phyloP scores from a whole-genome alignment of 805 yeast species.

The Metschnikowia lunata region DNA sequence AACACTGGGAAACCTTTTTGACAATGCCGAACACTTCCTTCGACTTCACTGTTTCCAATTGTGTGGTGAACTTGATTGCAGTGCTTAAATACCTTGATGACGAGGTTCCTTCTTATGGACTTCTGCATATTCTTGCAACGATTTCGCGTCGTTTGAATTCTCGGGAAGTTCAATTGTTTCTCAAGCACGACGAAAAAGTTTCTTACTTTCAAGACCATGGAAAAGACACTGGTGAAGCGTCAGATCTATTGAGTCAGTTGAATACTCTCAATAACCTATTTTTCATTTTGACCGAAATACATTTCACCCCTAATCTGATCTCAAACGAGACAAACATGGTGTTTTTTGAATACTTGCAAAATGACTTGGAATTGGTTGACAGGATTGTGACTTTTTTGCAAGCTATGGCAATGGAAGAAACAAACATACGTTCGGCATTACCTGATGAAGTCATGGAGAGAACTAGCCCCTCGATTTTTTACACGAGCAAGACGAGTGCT shows the following conservation, averaged over 20 bases:
- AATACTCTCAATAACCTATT: slow-evolving; percentile 43
- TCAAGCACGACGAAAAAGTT: slow-evolving; percentile 22
- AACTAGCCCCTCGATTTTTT: slow-evolving; percentile 34
- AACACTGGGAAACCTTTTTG: slow-evolving; percentile 46
- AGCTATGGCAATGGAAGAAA: slow-evolving; percentile 56
- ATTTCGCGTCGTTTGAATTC: slow-evolving; percentile 24
- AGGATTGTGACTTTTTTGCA: slow-evolving; percentile 45
- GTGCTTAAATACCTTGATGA: slow-evolving; percentile 56
- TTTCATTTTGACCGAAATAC: slow-evolving; percentile 52
- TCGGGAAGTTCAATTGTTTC: slow-evolving; percentile 26
- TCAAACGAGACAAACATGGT: slow-evolving; percentile 43
- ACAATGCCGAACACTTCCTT: slow-evolving; percentile 53
- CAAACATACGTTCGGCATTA: slow-evolving; percentile 42
- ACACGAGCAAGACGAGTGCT: slow-evolving; percentile 24
- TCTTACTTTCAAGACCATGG: slow-evolving; percentile 39
- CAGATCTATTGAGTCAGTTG: slow-evolving; percentile 30
- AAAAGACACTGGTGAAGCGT: slow-evolving; percentile 23
- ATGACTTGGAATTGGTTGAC: slow-evolving; percentile 25
- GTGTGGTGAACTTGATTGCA: slow-evolving; percentile 49
- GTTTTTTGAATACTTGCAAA: slow-evolving; percentile 26
- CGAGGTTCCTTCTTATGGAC: slow-evolving; percentile 47
- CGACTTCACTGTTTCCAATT: slow-evolving; percentile 55
- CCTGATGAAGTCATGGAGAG: slow-evolving; percentile 46
- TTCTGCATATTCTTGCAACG: slow-evolving; percentile 32
- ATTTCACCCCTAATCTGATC: slow-evolving; percentile 48